phyloP scores from a whole-genome alignment of 1,284 basidiomycete genomes.

The Hypsizygus ulmarius region DNA sequence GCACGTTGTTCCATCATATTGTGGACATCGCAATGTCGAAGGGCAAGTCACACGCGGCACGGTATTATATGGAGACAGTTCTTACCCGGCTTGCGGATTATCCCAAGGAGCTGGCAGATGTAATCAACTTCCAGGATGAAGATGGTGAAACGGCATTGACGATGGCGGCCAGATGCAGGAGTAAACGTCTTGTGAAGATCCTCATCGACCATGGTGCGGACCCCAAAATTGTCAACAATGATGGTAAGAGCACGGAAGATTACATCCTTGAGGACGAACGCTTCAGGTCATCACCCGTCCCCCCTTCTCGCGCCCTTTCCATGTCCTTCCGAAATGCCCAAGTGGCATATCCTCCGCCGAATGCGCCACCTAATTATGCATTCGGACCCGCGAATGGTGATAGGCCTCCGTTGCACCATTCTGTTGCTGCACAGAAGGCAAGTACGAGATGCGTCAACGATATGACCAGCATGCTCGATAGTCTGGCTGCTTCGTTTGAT shows the following conservation, averaged over 20 bases:
- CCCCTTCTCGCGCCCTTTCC: constrained; percentile 58
- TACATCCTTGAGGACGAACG: constrained; percentile 99
- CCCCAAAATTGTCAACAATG: constrained; percentile 92
- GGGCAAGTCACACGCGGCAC: constrained; percentile 95
- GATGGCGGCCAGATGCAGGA: constrained; percentile 93
- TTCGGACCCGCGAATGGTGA: constrained; percentile 53
- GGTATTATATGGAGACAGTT: constrained; percentile 99
- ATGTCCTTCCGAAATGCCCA: constrained; percentile 72
- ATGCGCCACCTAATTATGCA: constrained; percentile 38
- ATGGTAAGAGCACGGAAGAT: constrained; percentile 97
- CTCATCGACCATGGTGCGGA: constrained; percentile 97
- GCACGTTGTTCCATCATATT: constrained; percentile 98
- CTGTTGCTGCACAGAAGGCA: constrained; percentile 83
- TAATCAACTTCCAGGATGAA: constrained; percentile 99
- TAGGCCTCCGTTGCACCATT: constrained; percentile 79
- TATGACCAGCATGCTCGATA: constrained; percentile 85
- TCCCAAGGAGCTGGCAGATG: constrained; percentile 94
- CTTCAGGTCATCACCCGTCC: constrained; percentile 87
- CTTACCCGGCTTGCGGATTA: constrained; percentile 89
- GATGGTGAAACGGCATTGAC: constrained; percentile 98
- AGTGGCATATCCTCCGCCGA: constrained; percentile 47
- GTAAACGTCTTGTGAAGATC: constrained; percentile 95
- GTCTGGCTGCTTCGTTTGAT: constrained; percentile 91
- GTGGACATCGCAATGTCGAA: constrained; percentile 98
- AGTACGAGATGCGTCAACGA: constrained; percentile 84